These are phyloP conservation scores for Trypanosoma theileri DNA, from an alignment of 208 protist genomes.

Conservation along the genomic window DNA sequence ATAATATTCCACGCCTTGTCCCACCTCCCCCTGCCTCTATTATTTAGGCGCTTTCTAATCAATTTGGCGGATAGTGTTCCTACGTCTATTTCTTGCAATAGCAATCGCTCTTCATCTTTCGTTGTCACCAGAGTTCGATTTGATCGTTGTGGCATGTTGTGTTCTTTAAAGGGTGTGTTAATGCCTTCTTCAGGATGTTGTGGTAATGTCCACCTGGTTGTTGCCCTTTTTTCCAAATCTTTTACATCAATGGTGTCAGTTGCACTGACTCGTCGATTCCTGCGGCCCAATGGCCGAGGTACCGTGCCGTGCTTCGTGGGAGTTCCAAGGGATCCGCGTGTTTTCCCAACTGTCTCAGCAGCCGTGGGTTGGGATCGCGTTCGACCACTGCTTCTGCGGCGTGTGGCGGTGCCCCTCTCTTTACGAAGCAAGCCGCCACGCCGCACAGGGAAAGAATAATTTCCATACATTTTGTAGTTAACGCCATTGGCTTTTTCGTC, in stretches of 20 bases:
- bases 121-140: too few relatives aligned
- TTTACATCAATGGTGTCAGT: conserved; percentile 15
- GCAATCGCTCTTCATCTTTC: too few relatives aligned
- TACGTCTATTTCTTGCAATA: too few relatives aligned
- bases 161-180: too few relatives aligned
- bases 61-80: too few relatives aligned
- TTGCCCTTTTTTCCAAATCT: neutral
- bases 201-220: too few relatives aligned
- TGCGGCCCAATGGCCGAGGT: neutral
- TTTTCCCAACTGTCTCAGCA: conserved; percentile 11
- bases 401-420: conserved; percentile 9
- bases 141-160: too few relatives aligned
- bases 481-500: neutral
- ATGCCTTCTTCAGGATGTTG: too few relatives aligned
- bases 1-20: too few relatives aligned
- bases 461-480: conserved; percentile 6
- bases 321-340: conserved; percentile 7
- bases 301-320: neutral
- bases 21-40: too few relatives aligned
- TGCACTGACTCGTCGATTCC: conserved; percentile 3
- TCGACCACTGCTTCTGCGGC: conserved; percentile 6
- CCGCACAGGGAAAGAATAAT: conserved; percentile 3
- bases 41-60: too few relatives aligned
- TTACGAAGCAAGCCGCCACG: conserved; percentile 11
- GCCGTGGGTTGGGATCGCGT: neutral